Conservation (phyloP, 1,284 basidiomycete genomes). For the Papiliotrema laurentii region DNA sequence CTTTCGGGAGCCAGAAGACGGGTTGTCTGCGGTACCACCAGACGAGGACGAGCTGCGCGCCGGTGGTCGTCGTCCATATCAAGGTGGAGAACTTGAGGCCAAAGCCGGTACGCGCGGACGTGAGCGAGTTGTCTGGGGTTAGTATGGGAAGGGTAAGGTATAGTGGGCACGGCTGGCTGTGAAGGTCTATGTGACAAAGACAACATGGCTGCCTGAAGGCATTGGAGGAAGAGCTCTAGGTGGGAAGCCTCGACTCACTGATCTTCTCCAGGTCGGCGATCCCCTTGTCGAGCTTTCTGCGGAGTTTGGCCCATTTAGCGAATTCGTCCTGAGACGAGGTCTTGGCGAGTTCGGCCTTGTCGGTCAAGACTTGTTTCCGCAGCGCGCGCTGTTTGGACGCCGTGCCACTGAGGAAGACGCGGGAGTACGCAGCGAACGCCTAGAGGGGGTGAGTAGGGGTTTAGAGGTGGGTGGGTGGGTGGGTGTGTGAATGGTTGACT, state of each 20-base stretch:
- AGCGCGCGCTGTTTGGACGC: slow-evolving; percentile 61
- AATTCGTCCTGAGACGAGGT: slow-evolving; percentile 97
- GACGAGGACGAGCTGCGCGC: slow-evolving; percentile 71
- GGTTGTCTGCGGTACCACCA: slow-evolving; percentile 83
- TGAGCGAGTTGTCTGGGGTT: slow-evolving; percentile 68
- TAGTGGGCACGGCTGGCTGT: no score
- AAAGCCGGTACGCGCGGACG: slow-evolving; percentile 63
- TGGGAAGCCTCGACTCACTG: no score
- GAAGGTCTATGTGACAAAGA: no score
- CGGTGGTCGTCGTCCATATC: slow-evolving; percentile 78
- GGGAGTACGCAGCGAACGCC: slow-evolving; percentile 66
- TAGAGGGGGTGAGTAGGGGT: slow-evolving; percentile 29
- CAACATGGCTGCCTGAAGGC: no score
- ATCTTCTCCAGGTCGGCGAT: slow-evolving; percentile 88
- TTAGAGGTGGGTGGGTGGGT: neutral
- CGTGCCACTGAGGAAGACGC: slow-evolving; percentile 58
- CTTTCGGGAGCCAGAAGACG: slow-evolving; percentile 84
- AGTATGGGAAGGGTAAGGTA: no score
- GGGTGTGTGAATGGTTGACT: no score
- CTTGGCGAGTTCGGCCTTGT: slow-evolving; percentile 78
- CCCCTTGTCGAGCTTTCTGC: slow-evolving; percentile 86
- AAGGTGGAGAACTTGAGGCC: slow-evolving; percentile 65
- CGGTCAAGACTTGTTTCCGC: slow-evolving; percentile 69
- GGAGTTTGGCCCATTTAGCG: slow-evolving; percentile 95
- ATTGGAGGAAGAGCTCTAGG: no score